Evolutionary conservation across 768 basidiomycete species (phyloP), one percentile per base, ranked within the genome.

Genomic region (Piloderma croceum): DNA sequence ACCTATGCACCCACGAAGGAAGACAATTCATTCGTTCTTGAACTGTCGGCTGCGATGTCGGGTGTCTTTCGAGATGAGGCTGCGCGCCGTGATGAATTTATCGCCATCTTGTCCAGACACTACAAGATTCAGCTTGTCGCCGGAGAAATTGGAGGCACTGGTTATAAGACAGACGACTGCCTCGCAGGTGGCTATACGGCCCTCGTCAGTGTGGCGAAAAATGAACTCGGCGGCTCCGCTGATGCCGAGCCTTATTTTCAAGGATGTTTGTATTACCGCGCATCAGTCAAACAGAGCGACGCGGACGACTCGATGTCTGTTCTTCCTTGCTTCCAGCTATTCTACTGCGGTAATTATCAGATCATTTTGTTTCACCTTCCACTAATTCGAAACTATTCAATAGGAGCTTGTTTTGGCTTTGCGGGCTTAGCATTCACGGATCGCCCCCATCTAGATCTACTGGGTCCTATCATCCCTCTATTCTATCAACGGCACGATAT

Each of bases 211-310:
- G 35, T 50, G 18, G 34, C 44, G 21, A 50, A 44, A 44, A 50
- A 51, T 20, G 52, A 58, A 23, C 7, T 23, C 4, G 44, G 36
- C 10, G n/a, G 36, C 10, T 13, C n/a, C 17, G 19, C 29, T 1
- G 9, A 20, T 11, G 31, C 44, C 2, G 54, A 58, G 4, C 54
- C 51, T 7, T 52, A 47, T 21, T 13, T 58, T 2, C 27, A 60
- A 34, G 36, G 39, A 13, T 6, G 39, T 2, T 18, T 19, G n/a
- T 46, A 56, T 39, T 56, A 56, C 35, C 20, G 50, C 5, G 44
- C 45, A 27, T 41, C 38, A 2, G 51, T 43, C 5, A 42, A 38
- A 21, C n/a, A 7, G 10, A 7, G n/a, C 21, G 22, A 19, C 7
- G n/a, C n/a, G n/a, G n/a, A n/a, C n/a, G 44, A 45, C 21, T 11